Evolutionary conservation across 176 grass and related monocot species (phyloP), one percentile per base, ranked within the genome.

Genomic region (Panicum miliaceum): DNA sequence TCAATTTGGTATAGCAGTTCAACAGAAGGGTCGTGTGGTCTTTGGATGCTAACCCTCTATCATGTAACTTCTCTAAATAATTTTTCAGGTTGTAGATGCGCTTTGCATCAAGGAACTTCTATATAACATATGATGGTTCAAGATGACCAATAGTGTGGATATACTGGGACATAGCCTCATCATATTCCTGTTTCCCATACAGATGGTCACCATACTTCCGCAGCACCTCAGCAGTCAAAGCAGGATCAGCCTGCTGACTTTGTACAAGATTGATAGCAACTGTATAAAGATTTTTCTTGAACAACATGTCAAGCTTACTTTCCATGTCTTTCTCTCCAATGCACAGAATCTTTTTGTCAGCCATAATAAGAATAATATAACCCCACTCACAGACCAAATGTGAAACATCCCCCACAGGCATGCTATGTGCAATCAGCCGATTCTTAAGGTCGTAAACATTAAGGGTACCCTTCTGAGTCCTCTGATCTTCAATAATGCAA

Each of bases 261-360:
- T 94, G 93, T 70, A 99, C 93, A 88, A 99, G 74, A 82, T 96
- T 94, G 48, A 99, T 99, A 40, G 97, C 97, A 64, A 94, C 88
- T 62, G 93, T 99, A 82, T 99, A 99, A 29, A 96, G 89, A 86
- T 96, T 99, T 81, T 96, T 99, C 86, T 96, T 96, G 57, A 99
- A 99, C 71, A 99, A 76, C 96, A 99, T 96, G 80, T 99, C 89
- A 68, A 99, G 89, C 82, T 99, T 99, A 90, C 93, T 99, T 88
- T 96, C 97, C 97, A 94, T 99, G 63, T 99, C 93, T 81, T 96
- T 99, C 78, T 99, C 97, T 84, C 93, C 93, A 71, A 99, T 92
- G 88, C 93, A 99, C 81, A 94, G 74, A 80, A 91, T 83, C 71
- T 81, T 99, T 94, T 92, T 99, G 80, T 99, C 93, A 6, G 64